Conservation (phyloP, 176 grass and related monocot genomes). For the Luzula sylvatica region DNA sequence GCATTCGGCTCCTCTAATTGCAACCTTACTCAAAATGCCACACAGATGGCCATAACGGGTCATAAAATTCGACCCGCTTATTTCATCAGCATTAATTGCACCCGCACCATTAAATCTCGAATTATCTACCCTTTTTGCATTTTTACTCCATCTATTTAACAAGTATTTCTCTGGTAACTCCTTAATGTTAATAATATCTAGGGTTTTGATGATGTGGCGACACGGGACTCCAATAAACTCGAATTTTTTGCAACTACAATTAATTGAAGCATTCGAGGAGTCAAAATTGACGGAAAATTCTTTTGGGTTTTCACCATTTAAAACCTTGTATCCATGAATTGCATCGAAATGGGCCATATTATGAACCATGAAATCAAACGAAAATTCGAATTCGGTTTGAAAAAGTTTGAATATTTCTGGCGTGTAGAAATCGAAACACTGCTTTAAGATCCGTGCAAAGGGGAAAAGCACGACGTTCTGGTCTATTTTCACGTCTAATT, state of each 20-base stretch:
- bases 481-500: slow-evolving; percentile 18
- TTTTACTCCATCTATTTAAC: slow-evolving; percentile 41
- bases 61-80: not conserved
- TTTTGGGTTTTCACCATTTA: slow-evolving; percentile 19
- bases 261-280: slow-evolving; percentile 17
- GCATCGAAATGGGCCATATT: slow-evolving; percentile 6
- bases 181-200: slow-evolving; percentile 41
- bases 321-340: slow-evolving; percentile 28
- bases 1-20: slow-evolving; percentile 13
- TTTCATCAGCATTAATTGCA: slow-evolving; percentile 13
- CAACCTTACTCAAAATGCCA: slow-evolving; percentile 26
- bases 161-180: slow-evolving; percentile 24
- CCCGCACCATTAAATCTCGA: slow-evolving; percentile 5
- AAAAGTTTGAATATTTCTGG: slow-evolving; percentile 27
- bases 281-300: slow-evolving; percentile 25
- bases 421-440: slow-evolving; percentile 28
- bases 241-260: slow-evolving; percentile 36
- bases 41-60: slow-evolving; percentile 18
- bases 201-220: slow-evolving; percentile 36
- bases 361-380: slow-evolving; percentile 31
- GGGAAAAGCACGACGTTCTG: slow-evolving; percentile 14
- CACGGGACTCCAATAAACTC: slow-evolving; percentile 31
- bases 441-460: slow-evolving; percentile 35
- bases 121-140: slow-evolving; percentile 20
- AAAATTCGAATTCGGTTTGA: slow-evolving; percentile 39